Evolutionary conservation across 2,329 filamentous ascomycete genomes (phyloP).

Genomic region (Knufia fluminis): DNA sequence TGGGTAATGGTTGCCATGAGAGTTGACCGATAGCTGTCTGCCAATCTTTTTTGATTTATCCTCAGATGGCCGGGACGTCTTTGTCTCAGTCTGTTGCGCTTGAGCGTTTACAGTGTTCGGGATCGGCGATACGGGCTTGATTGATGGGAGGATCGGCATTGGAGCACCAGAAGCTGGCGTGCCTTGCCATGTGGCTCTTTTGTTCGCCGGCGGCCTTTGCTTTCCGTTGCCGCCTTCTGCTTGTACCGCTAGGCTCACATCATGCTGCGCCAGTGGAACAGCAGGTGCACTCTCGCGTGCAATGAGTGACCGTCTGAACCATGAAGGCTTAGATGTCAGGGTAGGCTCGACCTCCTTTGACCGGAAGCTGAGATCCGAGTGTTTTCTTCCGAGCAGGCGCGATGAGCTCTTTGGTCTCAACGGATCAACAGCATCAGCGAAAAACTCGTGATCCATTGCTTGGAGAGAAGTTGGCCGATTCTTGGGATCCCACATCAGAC

Average conservation of each 20-base stretch:
- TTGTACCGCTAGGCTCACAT: slow-evolving; percentile 31
- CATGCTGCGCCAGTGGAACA: slow-evolving; percentile 32
- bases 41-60: slow-evolving; percentile 84
- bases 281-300: slow-evolving; percentile 61
- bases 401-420: slow-evolving; percentile 86
- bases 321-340: slow-evolving; percentile 75
- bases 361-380: slow-evolving; percentile 67
- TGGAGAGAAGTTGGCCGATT: slow-evolving; percentile 82
- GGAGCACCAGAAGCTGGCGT: slow-evolving; percentile 65
- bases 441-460: slow-evolving; percentile 93
- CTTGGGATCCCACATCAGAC: slow-evolving; percentile 97
- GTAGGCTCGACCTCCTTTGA: slow-evolving; percentile 55
- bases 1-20: slow-evolving; percentile 84
- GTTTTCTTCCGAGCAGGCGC: slow-evolving; percentile 76
- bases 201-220: slow-evolving; percentile 52
- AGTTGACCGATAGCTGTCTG: slow-evolving; percentile 83
- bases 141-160: slow-evolving; percentile 92
- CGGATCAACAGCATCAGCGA: slow-evolving; percentile 83
- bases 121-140: slow-evolving; percentile 90
- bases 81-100: slow-evolving; percentile 50
- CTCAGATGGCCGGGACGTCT: slow-evolving; percentile 39
- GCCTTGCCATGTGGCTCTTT: slow-evolving; percentile 92
- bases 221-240: slow-evolving; percentile 42
- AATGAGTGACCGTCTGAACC: slow-evolving; percentile 94
- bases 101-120: slow-evolving; percentile 87